phyloP scores from a whole-genome alignment of 2,329 filamentous ascomycete species.

The Claviceps sp. region DNA sequence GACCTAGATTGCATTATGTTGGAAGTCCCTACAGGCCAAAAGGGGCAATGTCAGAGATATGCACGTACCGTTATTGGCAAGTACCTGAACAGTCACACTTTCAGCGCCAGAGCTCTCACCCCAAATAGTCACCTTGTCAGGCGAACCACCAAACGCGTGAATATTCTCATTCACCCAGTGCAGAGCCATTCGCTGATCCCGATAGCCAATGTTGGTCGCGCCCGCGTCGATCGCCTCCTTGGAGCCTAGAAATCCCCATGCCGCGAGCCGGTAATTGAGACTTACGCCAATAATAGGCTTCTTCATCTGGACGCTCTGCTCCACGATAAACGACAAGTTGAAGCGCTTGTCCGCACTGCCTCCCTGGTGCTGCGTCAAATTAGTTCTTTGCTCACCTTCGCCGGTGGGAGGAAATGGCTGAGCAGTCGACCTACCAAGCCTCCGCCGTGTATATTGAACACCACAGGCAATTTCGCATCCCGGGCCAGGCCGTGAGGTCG shows the following conservation, averaged over 20 bases:
- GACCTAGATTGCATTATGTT: background rate
- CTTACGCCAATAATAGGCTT: background rate
- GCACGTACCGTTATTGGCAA: constrained; percentile 28
- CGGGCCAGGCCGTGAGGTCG: background rate
- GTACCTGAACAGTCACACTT: constrained; percentile 30
- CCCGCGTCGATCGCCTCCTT: constrained; percentile 26
- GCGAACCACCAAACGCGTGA: constrained; percentile 29
- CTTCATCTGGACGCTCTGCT: background rate
- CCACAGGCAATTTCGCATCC: background rate
- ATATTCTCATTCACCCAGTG: constrained; percentile 37
- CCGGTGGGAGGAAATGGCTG: background rate
- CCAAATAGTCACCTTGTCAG: constrained; percentile 32
- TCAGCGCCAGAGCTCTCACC: constrained; percentile 37
- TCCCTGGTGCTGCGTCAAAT: background rate
- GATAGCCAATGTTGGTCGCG: constrained; percentile 34
- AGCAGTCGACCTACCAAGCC: background rate
- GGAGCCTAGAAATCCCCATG: constrained; percentile 32
- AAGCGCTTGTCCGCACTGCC: background rate
- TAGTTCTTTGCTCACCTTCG: too few relatives aligned
- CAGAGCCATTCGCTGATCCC: constrained; percentile 33
- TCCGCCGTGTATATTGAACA: background rate
- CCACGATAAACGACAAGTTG: background rate
- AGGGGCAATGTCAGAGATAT: background rate
- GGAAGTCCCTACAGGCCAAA: background rate
- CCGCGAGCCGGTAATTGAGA: constrained; percentile 28